These are phyloP conservation scores for Lophiotrema nucula DNA, from an alignment of 495 filamentous ascomycete species.

Conservation along the genomic window DNA sequence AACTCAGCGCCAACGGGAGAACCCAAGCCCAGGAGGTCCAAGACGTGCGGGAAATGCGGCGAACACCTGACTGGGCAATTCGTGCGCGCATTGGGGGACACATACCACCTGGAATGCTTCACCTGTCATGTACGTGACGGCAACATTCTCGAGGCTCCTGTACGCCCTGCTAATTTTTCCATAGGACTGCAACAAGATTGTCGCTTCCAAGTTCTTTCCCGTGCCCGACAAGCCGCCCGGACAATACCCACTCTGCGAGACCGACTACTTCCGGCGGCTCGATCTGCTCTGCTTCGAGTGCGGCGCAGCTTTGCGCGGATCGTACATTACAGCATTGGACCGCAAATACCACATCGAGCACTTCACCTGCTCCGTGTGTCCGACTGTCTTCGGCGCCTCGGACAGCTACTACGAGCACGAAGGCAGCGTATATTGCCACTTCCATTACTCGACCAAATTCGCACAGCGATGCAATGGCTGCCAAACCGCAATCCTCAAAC, in stretches of 20 bases:
- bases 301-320: slow-evolving; percentile 88
- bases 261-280: slow-evolving; percentile 92
- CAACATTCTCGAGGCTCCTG: not conserved
- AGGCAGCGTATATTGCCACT: slow-evolving; percentile 95
- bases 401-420: slow-evolving; percentile 99
- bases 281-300: slow-evolving; percentile 89
- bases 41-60: slow-evolving; percentile 85
- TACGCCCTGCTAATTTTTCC: slow-evolving; percentile 3
- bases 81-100: slow-evolving; percentile 85
- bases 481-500: slow-evolving; percentile 96
- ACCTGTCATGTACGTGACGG: slow-evolving; percentile 79
- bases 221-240: slow-evolving; percentile 82
- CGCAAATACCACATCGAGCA: slow-evolving; percentile 99
- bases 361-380: slow-evolving; percentile 97
- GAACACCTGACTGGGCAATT: slow-evolving; percentile 89
- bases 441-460: slow-evolving; percentile 97
- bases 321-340: slow-evolving; percentile 96
- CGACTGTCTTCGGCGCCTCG: slow-evolving; percentile 93
- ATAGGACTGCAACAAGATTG: slow-evolving; percentile 93
- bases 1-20: slow-evolving; percentile 4
- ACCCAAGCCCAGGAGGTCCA: slow-evolving; percentile 33
- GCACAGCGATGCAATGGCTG: slow-evolving; percentile 96
- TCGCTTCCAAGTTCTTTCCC: slow-evolving; percentile 98
- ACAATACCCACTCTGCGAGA: slow-evolving; percentile 96
- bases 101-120: slow-evolving; percentile 97